Base-by-base conservation (phyloP, 176 grass and related monocot genomes). In the Tillandsia fasciculata region DNA sequence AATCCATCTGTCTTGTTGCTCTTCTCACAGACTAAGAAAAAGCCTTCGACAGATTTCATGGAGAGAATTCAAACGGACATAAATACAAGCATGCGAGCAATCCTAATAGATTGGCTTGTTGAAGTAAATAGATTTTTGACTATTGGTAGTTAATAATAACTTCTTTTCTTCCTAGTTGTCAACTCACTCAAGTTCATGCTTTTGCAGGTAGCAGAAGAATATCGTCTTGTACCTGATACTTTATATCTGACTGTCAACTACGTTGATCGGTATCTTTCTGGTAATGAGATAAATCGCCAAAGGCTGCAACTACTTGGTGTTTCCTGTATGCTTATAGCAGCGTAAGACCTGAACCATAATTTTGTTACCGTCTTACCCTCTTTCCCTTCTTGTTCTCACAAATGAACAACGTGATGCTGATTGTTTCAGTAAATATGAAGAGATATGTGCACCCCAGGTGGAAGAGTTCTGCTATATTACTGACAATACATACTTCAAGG, bases 381-480 rank as follows among this genome's bases (percentile, higher is more conserved):
- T 68, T 18, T 14, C 12, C 3, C 56, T 61, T 9, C 8, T 23
- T 20, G 2, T n/a, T 20, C 22, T 49, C 13, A 42, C 33, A 42
- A 42, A 42, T 49, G 15, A 67, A 47, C 33, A 8, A 67, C 8
- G 28, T 49, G 4, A 49, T 67, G 65, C 11, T 49, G 15, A 67
- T 22, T 33, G 15, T 54, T 83, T 51, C 76, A 99, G 94, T 51
- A 99, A 99, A 87, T 99, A 99, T 3, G 94, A 99, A 76, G 89
- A 99, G 82, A 93, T 99, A 73, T 99, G 86, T 75, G 87, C 94
- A 71, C 94, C 94, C 26, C 94, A 99, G 80, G 94, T 99, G 81
- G 94, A 99, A 85, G 94, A 99, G 27, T 99, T 99, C 76, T 99
- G 94, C 75, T 99, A 99, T 67, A 93, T 99, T 79, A 99, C 94